Evolutionary conservation across 148 eudicot genomes (phyloP), one percentile per base, ranked within the genome.

Genomic region (Camellia sinensis): DNA sequence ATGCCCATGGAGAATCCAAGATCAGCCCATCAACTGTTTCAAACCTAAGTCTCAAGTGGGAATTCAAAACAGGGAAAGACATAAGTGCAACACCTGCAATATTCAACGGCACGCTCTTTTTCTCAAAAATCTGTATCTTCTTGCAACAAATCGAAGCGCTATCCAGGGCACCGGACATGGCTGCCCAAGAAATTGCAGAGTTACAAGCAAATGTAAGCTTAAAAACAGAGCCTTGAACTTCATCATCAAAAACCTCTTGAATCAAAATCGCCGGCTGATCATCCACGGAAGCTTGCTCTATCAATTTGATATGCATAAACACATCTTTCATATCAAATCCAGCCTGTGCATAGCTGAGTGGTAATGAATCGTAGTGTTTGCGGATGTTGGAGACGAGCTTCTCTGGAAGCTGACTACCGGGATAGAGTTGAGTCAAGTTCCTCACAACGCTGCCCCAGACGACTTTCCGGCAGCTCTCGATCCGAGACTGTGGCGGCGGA

Each of bases 281-380:
- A 14, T 92, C 95, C 0, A n/a, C 78, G 2, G 89, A 81, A 0
- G 99, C 90, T 82, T 96, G 95, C 73, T 96, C 99, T 84, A 96
- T 87, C 85, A 96, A 84, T 77, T 86, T 87, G 4, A 93, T 90
- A 81, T 96, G 99, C 68, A 93, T 74, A 83, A 96, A 90, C 80
- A 96, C 99, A 37, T 93, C 98, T 69, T 91, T 96, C 97, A 96
- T 96, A 76, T 92, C 94, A 63, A 96, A 96, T 43, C 99, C 99
- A 10, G 97, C 98, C 71, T 93, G 93, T 13, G 98, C 93, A 85
- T 96, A 96, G 74, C 99, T 95, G 63, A 90, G 87, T 3, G 99
- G 99, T 71, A 95, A 83, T 46, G 99, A 93, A 85, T 95, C 93
- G 79, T 92, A 95, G 72, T 95, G 99, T 81, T 88, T 92, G 65